Evolutionary conservation across 2,329 filamentous ascomycete genomes (phyloP).

Genomic region (Cadophora sp.): DNA sequence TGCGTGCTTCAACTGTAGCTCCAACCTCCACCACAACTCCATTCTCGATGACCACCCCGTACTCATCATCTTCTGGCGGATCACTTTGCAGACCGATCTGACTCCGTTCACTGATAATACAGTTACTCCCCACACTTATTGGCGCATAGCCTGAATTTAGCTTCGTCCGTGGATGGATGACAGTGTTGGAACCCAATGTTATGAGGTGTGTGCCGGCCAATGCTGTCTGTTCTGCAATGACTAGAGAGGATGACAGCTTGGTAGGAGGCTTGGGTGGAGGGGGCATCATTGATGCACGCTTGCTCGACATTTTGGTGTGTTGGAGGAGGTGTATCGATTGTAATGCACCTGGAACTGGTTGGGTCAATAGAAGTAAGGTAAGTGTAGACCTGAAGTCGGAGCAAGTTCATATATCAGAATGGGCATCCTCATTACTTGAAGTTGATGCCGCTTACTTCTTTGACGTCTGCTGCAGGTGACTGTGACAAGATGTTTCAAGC

Average conservation of each 20-base stretch:
- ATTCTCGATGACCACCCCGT: slow-evolving; percentile 60
- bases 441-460: slow-evolving; percentile 36
- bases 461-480: neutral
- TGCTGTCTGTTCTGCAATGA: slow-evolving; percentile 67
- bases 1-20: slow-evolving; percentile 60
- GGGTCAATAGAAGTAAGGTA: slow-evolving; percentile 28
- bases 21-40: slow-evolving; percentile 68
- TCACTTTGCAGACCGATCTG: slow-evolving; percentile 58
- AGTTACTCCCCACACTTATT: slow-evolving; percentile 80
- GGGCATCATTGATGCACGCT: slow-evolving; percentile 56
- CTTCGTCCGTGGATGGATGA: slow-evolving; percentile 86
- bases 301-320: slow-evolving; percentile 40
- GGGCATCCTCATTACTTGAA: slow-evolving; percentile 28
- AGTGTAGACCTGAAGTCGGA: slow-evolving; percentile 24
- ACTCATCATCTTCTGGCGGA: slow-evolving; percentile 31
- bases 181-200: slow-evolving; percentile 75
- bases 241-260: slow-evolving; percentile 64
- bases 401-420: slow-evolving; percentile 32
- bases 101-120: slow-evolving; percentile 78
- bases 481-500: neutral
- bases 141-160: slow-evolving; percentile 81
- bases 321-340: neutral
- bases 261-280: slow-evolving; percentile 64
- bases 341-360: slow-evolving; percentile 7
- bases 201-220: slow-evolving; percentile 78